Conservation (phyloP, 2,329 filamentous ascomycete species). For the Hymenoscyphus albidus region DNA sequence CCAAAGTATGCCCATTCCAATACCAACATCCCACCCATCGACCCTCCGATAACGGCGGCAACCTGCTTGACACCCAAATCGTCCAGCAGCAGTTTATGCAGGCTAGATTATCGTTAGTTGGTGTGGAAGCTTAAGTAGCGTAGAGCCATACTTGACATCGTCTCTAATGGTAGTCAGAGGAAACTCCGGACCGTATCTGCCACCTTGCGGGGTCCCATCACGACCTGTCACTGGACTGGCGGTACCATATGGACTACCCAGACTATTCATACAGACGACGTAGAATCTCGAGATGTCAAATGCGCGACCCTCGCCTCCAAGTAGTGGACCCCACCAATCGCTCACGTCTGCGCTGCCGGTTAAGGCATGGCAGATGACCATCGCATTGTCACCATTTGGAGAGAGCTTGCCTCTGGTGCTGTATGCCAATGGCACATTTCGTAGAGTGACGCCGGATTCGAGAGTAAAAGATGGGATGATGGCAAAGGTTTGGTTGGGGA, state of each 20-base stretch:
- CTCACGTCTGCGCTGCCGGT: conserved; percentile 81
- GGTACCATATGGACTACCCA: conserved; percentile 81
- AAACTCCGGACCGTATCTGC: conserved; percentile 89
- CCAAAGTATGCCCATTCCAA: conserved; percentile 90
- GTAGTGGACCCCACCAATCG: conserved; percentile 84
- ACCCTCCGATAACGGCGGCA: conserved; percentile 76
- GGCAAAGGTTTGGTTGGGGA: conserved; percentile 83
- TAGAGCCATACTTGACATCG: conserved; percentile 75
- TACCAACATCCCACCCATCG: conserved; percentile 87
- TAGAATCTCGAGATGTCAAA: conserved; percentile 84
- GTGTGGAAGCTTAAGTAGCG: conserved; percentile 14
- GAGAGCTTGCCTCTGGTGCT: conserved; percentile 61
- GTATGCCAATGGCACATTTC: conserved; percentile 70
- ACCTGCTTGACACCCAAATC: conserved; percentile 76
- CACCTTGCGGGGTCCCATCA: conserved; percentile 70
- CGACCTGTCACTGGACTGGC: conserved; percentile 87
- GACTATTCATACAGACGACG: conserved; percentile 79
- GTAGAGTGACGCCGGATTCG: conserved; percentile 81
- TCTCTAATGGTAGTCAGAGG: conserved; percentile 92
- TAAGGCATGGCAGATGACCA: conserved; percentile 79
- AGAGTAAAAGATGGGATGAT: conserved; percentile 86
- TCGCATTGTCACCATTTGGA: conserved; percentile 58
- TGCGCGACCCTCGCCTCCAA: conserved; percentile 72
- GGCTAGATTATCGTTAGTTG: conserved; percentile 42
- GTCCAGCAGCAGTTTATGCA: conserved; percentile 77